phyloP scores from a whole-genome alignment of 2,329 filamentous ascomycete species.

The Pyricularia grisea region DNA sequence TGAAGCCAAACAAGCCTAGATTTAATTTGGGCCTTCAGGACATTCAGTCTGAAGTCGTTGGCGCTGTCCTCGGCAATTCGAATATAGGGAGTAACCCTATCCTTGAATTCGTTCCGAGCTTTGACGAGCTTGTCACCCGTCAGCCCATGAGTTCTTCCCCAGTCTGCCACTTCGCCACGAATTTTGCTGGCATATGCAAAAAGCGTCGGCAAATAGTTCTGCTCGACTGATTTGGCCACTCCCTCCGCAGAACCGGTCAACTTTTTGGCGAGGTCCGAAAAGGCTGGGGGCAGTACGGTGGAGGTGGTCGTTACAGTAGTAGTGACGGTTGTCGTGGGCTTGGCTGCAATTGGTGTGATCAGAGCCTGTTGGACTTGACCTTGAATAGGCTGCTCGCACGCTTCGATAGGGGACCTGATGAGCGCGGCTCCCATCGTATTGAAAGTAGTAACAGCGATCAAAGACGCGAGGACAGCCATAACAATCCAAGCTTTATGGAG shows the following conservation, averaged over 20 bases:
- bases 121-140: neutral
- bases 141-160: neutral
- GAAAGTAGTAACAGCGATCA: neutral
- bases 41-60: conserved; percentile 31
- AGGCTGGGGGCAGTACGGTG: neutral
- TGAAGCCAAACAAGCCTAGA: conserved; percentile 50
- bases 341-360: neutral
- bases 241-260: neutral
- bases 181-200: neutral
- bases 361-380: neutral
- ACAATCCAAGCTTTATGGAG: neutral
- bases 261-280: neutral
- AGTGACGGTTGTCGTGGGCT: neutral
- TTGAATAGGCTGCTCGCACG: neutral
- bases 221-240: neutral
- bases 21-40: conserved; percentile 39
- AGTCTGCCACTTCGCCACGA: neutral
- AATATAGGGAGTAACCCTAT: neutral
- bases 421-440: neutral
- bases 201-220: neutral
- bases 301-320: conserved; percentile 3
- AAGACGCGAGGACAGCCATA: neutral
- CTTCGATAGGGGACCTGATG: neutral
- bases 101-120: neutral
- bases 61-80: conserved; percentile 23